A percentile compares a stretch with the other conserved stretches of the same genome.
These are phyloP conservation scores for Melampsora americana DNA, from an alignment of 1,284 basidiomycete species.

Conservation along the genomic window DNA sequence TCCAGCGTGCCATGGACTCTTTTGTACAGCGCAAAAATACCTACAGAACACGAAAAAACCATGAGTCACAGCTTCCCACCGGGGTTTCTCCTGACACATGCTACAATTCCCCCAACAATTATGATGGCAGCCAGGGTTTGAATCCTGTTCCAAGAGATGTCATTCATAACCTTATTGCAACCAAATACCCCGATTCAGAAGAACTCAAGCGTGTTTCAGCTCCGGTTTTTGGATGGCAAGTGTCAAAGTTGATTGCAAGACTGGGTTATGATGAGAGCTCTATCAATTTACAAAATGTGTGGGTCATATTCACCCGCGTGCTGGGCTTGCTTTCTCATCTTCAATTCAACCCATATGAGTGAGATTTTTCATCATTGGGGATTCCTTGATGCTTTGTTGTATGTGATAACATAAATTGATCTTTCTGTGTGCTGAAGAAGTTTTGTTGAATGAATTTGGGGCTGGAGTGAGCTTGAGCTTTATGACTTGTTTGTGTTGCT, in stretches of 20 bases:
- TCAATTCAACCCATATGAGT: no score
- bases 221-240: not conserved
- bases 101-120: not conserved
- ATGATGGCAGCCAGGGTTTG: not conserved
- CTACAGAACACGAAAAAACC: not conserved
- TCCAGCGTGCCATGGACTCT: not conserved
- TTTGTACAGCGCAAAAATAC: not conserved
- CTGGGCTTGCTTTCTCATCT: no score
- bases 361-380: no score
- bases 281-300: no score
- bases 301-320: no score
- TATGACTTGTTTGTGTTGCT: no score
- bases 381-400: no score
- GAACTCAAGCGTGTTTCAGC: not conserved
- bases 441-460: no score
- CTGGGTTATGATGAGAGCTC: not conserved
- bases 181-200: not conserved
- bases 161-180: not conserved
- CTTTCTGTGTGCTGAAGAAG: no score
- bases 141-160: not conserved
- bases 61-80: not conserved
- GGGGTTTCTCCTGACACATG: slow-evolving; percentile 3
- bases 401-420: no score
- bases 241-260: not conserved
- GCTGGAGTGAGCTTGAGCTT: no score